phyloP scores from a whole-genome alignment of 176 grass and related monocot genomes.

The Paspalum vaginatum region DNA sequence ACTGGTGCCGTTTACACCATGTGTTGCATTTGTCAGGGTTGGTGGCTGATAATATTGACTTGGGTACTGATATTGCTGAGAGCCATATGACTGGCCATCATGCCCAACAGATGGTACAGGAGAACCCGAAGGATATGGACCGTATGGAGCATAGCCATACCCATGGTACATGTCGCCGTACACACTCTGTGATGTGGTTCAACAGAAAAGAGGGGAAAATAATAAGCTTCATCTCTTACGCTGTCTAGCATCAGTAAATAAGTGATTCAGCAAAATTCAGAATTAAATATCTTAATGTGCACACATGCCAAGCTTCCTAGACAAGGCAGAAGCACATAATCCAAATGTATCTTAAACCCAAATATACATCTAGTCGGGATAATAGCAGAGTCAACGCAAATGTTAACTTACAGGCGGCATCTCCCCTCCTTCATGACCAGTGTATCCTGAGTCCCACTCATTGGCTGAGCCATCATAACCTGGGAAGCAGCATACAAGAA shows the following conservation, averaged over 20 bases:
- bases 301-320: not conserved
- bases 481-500: constrained; percentile 40
- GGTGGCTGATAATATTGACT: constrained; percentile 67
- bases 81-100: constrained; percentile 69
- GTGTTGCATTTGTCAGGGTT: constrained; percentile 50
- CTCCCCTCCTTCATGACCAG: constrained; percentile 69
- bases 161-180: constrained; percentile 93
- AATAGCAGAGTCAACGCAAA: not conserved
- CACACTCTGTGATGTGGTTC: constrained; percentile 58
- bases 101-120: constrained; percentile 72
- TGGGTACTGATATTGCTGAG: constrained; percentile 87
- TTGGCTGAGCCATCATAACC: constrained; percentile 83
- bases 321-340: not conserved
- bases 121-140: constrained; percentile 83
- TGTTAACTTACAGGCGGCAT: constrained; percentile 51
- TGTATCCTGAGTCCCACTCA: constrained; percentile 83
- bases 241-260: not conserved
- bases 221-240: constrained; percentile 6
- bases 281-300: not conserved
- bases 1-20: constrained; percentile 49
- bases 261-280: constrained; percentile 17
- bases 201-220: not conserved
- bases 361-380: not conserved
- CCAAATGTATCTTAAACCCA: not conserved
- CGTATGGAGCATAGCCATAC: constrained; percentile 83